Conservation (phyloP, 208 protist species). For the Trypanosoma avium region DNA sequence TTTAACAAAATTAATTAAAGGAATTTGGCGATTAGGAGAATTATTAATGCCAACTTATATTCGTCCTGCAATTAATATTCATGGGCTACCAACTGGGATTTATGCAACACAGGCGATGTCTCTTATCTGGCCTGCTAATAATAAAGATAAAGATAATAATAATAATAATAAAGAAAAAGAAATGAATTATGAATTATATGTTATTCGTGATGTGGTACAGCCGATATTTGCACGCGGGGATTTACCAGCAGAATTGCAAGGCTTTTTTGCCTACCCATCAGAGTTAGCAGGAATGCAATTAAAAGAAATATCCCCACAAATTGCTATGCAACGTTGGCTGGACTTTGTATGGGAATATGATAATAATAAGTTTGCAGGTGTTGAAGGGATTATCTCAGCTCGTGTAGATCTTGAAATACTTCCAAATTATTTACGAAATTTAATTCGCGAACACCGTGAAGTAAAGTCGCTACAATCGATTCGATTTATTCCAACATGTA, state of each 20-base stretch:
- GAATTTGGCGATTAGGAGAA: conserved; percentile 71
- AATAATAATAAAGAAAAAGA: too few species aligned
- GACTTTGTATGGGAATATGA: conserved; percentile 87
- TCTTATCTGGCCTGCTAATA: conserved; percentile 54
- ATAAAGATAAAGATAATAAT: conserved; percentile 11
- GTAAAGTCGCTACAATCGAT: conserved; percentile 30
- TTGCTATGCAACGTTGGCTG: conserved; percentile 68
- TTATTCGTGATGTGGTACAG: conserved; percentile 68
- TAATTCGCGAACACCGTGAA: conserved; percentile 52
- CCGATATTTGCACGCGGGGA: conserved; percentile 77
- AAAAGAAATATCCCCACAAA: conserved; percentile 49
- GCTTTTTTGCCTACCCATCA: conserved; percentile 79
- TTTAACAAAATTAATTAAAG: conserved; percentile 61
- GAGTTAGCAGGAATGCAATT: conserved; percentile 68
- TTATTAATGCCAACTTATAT: conserved; percentile 76
- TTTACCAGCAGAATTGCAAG: conserved; percentile 72
- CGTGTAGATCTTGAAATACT: conserved; percentile 61
- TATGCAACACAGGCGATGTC: conserved; percentile 74
- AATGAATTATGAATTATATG: conserved; percentile 47
- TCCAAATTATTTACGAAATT: conserved; percentile 51
- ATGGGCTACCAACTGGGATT: conserved; percentile 41
- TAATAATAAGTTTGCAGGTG: conserved; percentile 57
- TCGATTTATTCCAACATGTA: conserved; percentile 31
- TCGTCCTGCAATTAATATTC: conserved; percentile 52
- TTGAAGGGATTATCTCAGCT: conserved; percentile 68